Evolutionary conservation across 1,139 yeast species (phyloP).

Genomic region (Pneumocystis carinii): DNA sequence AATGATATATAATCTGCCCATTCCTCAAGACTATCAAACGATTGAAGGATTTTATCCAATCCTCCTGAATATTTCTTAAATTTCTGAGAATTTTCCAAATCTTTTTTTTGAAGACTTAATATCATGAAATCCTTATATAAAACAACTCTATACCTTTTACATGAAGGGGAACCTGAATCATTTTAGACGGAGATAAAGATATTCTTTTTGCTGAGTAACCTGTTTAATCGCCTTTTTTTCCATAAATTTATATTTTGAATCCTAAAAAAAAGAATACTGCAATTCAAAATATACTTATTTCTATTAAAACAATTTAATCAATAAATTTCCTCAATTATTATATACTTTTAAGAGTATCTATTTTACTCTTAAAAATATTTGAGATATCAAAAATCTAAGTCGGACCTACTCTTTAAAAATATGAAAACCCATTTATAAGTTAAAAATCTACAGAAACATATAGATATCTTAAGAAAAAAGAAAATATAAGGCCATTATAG

Average conservation of each 20-base stretch:
- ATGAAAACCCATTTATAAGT: background rate
- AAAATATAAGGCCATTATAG: background rate
- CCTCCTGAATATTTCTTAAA: constrained; percentile 53
- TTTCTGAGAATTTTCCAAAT: constrained; percentile 29
- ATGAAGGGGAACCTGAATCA: background rate
- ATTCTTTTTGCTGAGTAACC: background rate
- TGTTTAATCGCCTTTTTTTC: background rate
- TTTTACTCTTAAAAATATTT: background rate
- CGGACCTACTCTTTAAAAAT: background rate
- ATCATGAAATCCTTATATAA: background rate
- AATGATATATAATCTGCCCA: constrained; percentile 99
- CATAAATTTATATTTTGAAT: background rate
- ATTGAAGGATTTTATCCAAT: constrained; percentile 56
- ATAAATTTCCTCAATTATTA: background rate
- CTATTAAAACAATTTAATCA: background rate
- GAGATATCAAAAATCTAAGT: background rate
- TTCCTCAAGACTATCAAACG: constrained; percentile 78
- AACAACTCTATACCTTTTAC: background rate
- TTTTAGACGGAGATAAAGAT: background rate
- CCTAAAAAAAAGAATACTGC: background rate
- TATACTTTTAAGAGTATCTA: background rate
- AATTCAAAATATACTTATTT: background rate
- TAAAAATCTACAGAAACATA: background rate
- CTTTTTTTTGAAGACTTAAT: background rate
- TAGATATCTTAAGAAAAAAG: background rate